A percentile compares a stretch with the other conserved stretches of the same genome.
Evolutionary conservation across 768 basidiomycete species (phyloP).

Genomic region (Boletus sp.): DNA sequence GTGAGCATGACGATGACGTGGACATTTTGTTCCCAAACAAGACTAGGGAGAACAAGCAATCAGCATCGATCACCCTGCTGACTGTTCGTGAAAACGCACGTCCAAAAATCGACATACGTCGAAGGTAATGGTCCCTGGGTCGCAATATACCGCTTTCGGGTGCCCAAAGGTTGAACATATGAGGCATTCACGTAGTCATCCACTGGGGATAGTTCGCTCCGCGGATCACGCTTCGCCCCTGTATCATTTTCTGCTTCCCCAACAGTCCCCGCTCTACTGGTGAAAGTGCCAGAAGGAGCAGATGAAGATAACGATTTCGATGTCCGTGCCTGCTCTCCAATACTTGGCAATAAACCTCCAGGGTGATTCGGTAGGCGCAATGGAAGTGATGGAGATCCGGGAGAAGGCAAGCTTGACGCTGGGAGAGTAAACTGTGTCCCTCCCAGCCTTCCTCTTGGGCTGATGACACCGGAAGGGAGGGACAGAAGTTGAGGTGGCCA

Average conservation of each 20-base stretch:
- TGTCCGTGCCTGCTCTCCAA: slow-evolving; percentile 11
- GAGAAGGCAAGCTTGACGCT: background rate
- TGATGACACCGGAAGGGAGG: background rate
- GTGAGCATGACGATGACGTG: slow-evolving; percentile 98
- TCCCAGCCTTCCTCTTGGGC: slow-evolving; percentile 4
- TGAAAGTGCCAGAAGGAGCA: background rate
- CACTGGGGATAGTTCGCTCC: slow-evolving; percentile 39
- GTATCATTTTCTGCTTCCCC: background rate
- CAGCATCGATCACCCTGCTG: background rate
- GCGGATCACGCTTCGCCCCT: slow-evolving; percentile 6
- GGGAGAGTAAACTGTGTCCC: slow-evolving; percentile 5
- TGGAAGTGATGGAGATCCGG: slow-evolving; percentile 12
- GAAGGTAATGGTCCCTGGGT: slow-evolving; percentile 92
- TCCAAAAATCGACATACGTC: slow-evolving; percentile 94
- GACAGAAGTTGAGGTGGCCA: slow-evolving; percentile 7
- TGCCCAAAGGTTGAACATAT: slow-evolving; percentile 84
- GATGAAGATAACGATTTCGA: slow-evolving; percentile 2
- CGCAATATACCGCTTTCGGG: slow-evolving; percentile 83
- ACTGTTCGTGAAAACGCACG: slow-evolving; percentile 48
- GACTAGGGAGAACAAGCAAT: slow-evolving; percentile 38
- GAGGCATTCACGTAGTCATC: slow-evolving; percentile 97
- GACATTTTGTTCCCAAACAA: slow-evolving; percentile 93
- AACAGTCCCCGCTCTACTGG: background rate
- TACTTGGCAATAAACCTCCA: slow-evolving; percentile 13
- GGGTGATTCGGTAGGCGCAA: slow-evolving; percentile 20